These are phyloP conservation scores for Musa beccarii DNA, from an alignment of 176 grass and related monocot genomes.

Conservation along the genomic window DNA sequence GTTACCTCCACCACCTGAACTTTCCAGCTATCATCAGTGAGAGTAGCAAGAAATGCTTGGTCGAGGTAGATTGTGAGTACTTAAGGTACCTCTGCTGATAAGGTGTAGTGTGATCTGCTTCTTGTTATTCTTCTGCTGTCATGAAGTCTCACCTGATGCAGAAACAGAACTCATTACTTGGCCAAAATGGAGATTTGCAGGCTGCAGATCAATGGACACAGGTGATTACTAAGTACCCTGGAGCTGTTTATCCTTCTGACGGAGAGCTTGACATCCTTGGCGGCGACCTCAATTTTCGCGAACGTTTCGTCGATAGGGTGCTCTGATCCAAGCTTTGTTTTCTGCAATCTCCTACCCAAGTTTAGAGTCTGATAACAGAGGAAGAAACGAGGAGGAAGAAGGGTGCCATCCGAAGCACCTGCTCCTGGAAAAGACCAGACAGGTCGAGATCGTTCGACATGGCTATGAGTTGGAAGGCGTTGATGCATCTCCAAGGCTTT, in stretches of 20 bases:
- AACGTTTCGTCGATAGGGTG: slow-evolving; percentile 54
- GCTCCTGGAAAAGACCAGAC: slow-evolving; percentile 62
- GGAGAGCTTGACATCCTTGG: slow-evolving; percentile 33
- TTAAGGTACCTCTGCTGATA: slow-evolving; percentile 43
- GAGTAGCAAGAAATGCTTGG: neutral
- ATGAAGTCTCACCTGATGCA: slow-evolving; percentile 51
- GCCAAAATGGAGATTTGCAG: neutral
- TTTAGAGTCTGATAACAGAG: neutral
- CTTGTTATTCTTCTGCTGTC: slow-evolving; percentile 30
- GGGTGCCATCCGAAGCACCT: slow-evolving; percentile 15
- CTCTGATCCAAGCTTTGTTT: slow-evolving; percentile 50
- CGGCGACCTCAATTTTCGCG: slow-evolving; percentile 49
- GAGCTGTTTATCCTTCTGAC: slow-evolving; percentile 38
- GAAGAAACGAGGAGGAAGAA: neutral
- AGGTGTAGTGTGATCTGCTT: slow-evolving; percentile 37
- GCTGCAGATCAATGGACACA: neutral
- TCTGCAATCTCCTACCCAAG: slow-evolving; percentile 18
- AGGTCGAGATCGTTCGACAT: slow-evolving; percentile 59
- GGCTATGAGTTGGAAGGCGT: slow-evolving; percentile 52
- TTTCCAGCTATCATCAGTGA: neutral
- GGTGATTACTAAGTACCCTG: slow-evolving; percentile 22
- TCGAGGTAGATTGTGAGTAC: neutral
- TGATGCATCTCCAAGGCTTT: slow-evolving; percentile 36
- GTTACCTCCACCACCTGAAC: slow-evolving; percentile 57
- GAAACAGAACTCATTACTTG: neutral